Base-by-base conservation (phyloP, 768 basidiomycete species). In the Kwoniella dendrophila region DNA sequence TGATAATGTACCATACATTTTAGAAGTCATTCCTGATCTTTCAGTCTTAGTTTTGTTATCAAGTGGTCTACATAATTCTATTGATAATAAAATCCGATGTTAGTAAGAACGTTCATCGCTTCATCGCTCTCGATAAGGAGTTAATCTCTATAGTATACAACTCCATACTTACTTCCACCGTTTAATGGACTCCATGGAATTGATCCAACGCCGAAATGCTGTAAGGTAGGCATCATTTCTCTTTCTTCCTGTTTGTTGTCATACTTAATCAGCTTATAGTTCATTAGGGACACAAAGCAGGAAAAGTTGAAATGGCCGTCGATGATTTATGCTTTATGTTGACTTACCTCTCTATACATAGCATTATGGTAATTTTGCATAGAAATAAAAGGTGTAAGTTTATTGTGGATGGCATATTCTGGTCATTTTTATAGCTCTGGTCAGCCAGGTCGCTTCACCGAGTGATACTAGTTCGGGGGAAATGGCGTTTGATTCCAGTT, bases 321-420 rank as follows among this genome's bases (percentile, higher is more conserved):
- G 27, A 18, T 11, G 36, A 10, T 18, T 24, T 20, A 52, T 6
- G 49, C 26, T 29, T 18, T 3, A 14, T 24, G 18, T 53, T 18
- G 29, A 44, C 61, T 55, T 33, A 70, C 86, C 73, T 88, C 87
- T 5, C 86, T 81, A 64, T 88, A 87, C 8, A 84, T 66, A 12
- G 86, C 74, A 63, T 81, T 86, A 74, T 87, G 84, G 62, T 85
- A 85, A 70, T 87, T 87, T 71, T 87, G 86, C 86, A 87, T 86
- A 0, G 83, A 85, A 69, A 87, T 85, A 76, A 88, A 87, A 63
- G 79, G 82, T 6, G 85, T 84, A 82, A 84, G 84, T 3, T 81
- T 81, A 73, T 87, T 83, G 43, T 81, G 77, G 57, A 86, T 85
- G 0, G 86, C 86, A 63, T 86, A 86, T 71, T 85, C 86, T 74